These are phyloP conservation scores for Yamadazyma sp. DNA, from an alignment of 1,139 yeast species.

Conservation along the genomic window DNA sequence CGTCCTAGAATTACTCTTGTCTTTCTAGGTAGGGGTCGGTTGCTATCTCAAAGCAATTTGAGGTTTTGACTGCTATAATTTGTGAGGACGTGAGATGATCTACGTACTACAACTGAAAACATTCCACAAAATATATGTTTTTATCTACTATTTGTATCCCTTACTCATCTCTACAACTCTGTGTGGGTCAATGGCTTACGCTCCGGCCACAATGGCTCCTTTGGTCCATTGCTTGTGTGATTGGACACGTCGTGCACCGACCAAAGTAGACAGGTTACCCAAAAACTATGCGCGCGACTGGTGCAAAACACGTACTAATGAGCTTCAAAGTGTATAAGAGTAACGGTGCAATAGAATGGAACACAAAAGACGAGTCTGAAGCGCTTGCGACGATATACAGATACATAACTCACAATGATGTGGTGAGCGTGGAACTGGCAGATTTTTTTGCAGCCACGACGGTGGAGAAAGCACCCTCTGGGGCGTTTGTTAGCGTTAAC, in stretches of 20 bases:
- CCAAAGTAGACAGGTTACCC: no score
- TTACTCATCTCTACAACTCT: not conserved
- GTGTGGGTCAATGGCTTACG: not conserved
- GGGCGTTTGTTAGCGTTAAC: not conserved
- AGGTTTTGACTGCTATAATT: not conserved
- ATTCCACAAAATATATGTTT: not conserved
- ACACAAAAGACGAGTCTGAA: not conserved
- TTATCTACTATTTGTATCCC: no score
- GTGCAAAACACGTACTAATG: not conserved
- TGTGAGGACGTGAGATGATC: no score
- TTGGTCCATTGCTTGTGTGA: no score
- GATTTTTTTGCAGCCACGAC: not conserved
- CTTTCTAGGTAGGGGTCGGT: not conserved
- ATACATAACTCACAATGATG: constrained; percentile 1
- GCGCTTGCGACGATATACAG: not conserved
- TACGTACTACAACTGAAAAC: not conserved
- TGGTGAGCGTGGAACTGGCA: not conserved
- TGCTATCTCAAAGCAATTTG: no score
- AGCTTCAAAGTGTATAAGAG: constrained; percentile 2
- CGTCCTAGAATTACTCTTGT: not conserved
- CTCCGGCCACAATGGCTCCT: not conserved
- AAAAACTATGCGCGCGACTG: no score
- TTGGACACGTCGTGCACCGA: not conserved
- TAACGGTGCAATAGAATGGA: not conserved
- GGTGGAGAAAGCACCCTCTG: not conserved